Base-by-base conservation (phyloP, 441 rosid species). In the Arabidopsis hybrid region DNA sequence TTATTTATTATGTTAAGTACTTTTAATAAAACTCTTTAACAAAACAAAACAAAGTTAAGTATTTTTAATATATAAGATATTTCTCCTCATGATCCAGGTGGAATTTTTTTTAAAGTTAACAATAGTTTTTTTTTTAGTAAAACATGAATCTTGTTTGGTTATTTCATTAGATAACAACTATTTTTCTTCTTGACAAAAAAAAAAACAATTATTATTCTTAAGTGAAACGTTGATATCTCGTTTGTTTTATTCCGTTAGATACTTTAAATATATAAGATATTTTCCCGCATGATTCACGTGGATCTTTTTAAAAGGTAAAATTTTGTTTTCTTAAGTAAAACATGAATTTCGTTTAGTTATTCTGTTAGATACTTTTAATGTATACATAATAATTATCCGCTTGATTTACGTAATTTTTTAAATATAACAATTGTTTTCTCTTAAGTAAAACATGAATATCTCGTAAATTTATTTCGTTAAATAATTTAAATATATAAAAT, bases 41-140 rank as follows among this genome's bases (percentile, higher is more conserved):
- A 21, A 21, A 21, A 21, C 26, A 21, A 0, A 21, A 21, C 26
- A 21, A 21, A 21, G 26, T 21, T 21, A 21, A 21, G 26, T 21
- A 21, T 0, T 7, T n/a, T 46, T n/a, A 46, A 1, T 14, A 31
- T 31, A 31, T 31, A 31, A 4, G 4, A 31, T 31, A 31, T 31
- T 31, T 31, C 7, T 46, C 3, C 1, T 4, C 3, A 0, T 46
- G 17, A 31, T 36, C 6, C 2, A 36, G 2, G 40, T 36, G 2
- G 2, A 31, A 31, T 7, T 14, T 46, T n/a, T 46, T 43, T 0
- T 6, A n/a, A 0, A n/a, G 8, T 1, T n/a, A 2, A 46, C 4
- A 2, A 0, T 14, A 1, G 0, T n/a, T 5, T 1, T 14, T 14
- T 14, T 3, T 0, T 7, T n/a, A 2, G 8, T 46, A 5, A 14